Evolutionary conservation across 2,329 filamentous ascomycete genomes (phyloP).

Genomic region (Annulohypoxylon truncatum): DNA sequence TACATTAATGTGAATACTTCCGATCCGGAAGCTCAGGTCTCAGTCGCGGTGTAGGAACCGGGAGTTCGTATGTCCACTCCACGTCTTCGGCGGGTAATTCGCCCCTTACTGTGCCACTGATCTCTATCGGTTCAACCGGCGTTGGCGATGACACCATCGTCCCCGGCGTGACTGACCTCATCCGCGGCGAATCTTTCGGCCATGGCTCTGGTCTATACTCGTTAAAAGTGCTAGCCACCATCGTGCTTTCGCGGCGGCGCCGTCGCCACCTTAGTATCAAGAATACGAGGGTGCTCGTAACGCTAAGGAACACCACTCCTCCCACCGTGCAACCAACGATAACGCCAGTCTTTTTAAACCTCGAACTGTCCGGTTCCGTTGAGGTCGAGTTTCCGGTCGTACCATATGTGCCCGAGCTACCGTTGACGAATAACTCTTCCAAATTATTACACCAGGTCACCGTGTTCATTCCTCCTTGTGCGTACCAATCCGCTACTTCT

Average conservation of each 20-base stretch:
- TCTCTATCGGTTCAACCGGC: constrained; percentile 32
- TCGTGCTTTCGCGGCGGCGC: constrained; percentile 10
- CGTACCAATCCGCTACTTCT: constrained; percentile 52
- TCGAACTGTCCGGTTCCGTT: constrained; percentile 12
- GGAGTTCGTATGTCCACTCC: constrained; percentile 43
- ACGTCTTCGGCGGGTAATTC: constrained; percentile 42
- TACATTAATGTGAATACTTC: constrained; percentile 43
- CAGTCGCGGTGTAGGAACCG: constrained; percentile 37
- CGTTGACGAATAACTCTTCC: constrained; percentile 44
- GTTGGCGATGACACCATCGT: constrained; percentile 24
- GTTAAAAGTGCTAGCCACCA: constrained; percentile 33
- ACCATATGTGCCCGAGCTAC: constrained; percentile 28
- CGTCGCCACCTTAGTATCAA: constrained; percentile 28
- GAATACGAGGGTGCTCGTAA: constrained; percentile 26
- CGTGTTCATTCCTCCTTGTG: constrained; percentile 43
- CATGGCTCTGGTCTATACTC: constrained; percentile 48
- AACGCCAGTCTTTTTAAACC: constrained; percentile 25
- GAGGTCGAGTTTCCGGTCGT: constrained; percentile 16
- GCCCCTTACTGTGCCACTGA: constrained; percentile 27
- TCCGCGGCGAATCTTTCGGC: constrained; percentile 39
- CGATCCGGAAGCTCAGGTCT: constrained; percentile 44
- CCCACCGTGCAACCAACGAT: constrained; percentile 47
- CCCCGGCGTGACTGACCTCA: constrained; percentile 34
- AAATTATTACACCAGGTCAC: constrained; percentile 46
- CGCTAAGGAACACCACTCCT: constrained; percentile 34